phyloP scores from a whole-genome alignment of 192 early-diverging fungal species.

The Coemansia asiatica region DNA sequence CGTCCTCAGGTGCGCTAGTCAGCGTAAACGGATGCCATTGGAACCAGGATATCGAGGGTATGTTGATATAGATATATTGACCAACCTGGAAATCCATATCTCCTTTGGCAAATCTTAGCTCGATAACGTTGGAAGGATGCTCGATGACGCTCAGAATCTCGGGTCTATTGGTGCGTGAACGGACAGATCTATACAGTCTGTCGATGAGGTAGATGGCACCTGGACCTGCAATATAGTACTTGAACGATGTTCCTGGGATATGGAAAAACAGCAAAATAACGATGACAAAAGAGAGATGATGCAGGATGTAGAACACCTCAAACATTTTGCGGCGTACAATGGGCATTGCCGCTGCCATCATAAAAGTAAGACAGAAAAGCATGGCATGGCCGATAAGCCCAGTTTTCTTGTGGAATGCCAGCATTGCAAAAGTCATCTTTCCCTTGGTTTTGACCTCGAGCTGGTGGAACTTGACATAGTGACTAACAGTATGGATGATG shows the following conservation, averaged over 20 bases:
- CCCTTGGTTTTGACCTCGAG: constrained; percentile 16
- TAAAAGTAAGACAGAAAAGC: constrained; percentile 8
- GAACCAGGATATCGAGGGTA: constrained; percentile 65
- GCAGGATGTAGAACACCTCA: constrained; percentile 81
- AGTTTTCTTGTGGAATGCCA: constrained; percentile 59
- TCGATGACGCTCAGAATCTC: constrained; percentile 76
- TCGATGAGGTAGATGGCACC: constrained; percentile 65
- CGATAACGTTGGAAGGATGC: constrained; percentile 78
- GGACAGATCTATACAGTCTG: constrained; percentile 64
- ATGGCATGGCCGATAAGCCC: constrained; percentile 72
- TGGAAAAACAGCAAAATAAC: constrained; percentile 71
- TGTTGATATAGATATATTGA: constrained; percentile 73
- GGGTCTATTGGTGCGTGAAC: constrained; percentile 60
- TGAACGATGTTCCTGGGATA: constrained; percentile 66
- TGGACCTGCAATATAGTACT: constrained; percentile 70
- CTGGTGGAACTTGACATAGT: constrained; percentile 69
- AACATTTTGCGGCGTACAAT: constrained; percentile 38
- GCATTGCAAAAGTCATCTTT: constrained; percentile 33
- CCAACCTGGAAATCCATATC: constrained; percentile 60
- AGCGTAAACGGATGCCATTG: constrained; percentile 87
- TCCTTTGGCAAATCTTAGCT: constrained; percentile 72
- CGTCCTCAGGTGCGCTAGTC: constrained; percentile 77
- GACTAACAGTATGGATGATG: constrained; percentile 62
- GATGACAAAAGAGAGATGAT: constrained; percentile 77
- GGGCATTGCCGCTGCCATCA: constrained; percentile 24